A percentile compares a stretch with the other conserved stretches of the same genome.
Conservation (phyloP, 352 stramenopile species). For the Pythium insidiosum region DNA sequence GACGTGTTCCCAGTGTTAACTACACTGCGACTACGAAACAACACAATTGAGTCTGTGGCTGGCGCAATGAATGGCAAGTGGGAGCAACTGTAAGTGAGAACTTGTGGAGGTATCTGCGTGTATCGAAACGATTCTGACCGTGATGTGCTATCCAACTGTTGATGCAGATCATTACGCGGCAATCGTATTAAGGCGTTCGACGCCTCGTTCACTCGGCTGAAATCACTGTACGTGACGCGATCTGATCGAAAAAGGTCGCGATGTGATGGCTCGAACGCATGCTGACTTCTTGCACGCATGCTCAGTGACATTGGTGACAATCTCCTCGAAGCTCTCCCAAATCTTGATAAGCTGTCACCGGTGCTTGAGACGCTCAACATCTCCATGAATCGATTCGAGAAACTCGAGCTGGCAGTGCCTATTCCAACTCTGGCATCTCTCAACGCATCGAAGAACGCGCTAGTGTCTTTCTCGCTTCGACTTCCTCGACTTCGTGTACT, state of each 20-base stretch:
- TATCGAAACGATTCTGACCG: too few species aligned
- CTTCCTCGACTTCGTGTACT: constrained; percentile 4
- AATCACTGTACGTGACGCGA: constrained; percentile 2
- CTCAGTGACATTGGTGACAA: too few species aligned
- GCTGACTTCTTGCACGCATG: too few species aligned
- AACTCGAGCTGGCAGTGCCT: background rate
- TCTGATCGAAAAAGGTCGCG: too few species aligned
- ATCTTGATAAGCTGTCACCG: constrained; percentile 5
- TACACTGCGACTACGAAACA: constrained; percentile 13
- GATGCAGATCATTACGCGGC: too few species aligned
- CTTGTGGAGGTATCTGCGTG: too few species aligned
- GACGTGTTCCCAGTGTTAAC: constrained; percentile 7
- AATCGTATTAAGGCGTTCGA: constrained; percentile 12
- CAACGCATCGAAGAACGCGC: constrained; percentile 9
- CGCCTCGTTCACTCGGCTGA: constrained; percentile 9
- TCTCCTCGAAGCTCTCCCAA: constrained; percentile 10
- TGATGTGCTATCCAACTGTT: background rate
- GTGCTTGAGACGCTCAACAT: constrained; percentile 8
- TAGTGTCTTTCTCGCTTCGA: constrained; percentile 3
- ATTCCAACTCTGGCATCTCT: constrained; percentile 3
- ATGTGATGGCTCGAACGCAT: too few species aligned
- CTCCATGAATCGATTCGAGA: constrained; percentile 4
- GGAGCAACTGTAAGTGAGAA: background rate
- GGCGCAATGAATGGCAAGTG: constrained; percentile 7
- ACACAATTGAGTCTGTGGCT: constrained; percentile 9